Evolutionary conservation across 345 rosid genomes (phyloP), one percentile per base, ranked within the genome.

Genomic region (Pugionium dolabratum): DNA sequence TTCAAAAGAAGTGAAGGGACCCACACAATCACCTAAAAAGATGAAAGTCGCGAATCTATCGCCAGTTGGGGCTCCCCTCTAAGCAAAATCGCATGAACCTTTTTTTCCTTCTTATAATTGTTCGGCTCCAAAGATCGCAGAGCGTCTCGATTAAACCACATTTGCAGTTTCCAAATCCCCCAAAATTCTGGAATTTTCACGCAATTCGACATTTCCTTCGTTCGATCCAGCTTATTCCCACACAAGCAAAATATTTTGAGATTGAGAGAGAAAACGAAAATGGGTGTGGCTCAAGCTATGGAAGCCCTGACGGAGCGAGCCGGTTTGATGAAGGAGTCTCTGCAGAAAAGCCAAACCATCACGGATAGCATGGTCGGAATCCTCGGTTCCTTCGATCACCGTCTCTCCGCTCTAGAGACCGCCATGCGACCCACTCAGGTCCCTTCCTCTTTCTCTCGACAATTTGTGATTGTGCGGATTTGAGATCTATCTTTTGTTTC

Each of bases 311-410:
- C 63, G 5, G 86, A 82, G 59, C 75, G 96, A 76, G 91, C 87
- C 2, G 76, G 73, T 18, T 68, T 81, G 39, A 79, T 86, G 43
- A 81, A 86, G 33, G 95, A 18, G 18, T 18, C 18, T 18, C 18
- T 18, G 18, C 18, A 18, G 18, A 18, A 18, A 18, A 18, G 18
- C 18, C 18, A 18, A 18, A 18, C 18, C 18, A 18, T 18, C 18
- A 18, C 18, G 18, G 18, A 18, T 18, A 84, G 33, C 74, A 90
- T 94, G 97, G 96, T 90, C 70, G 67, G 87, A 67, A 94, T 90
- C 76, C 92, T 94, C 62, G 95, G 97, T 36, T 94, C 99, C 46
- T 94, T 90, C 78, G 97, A 94, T 61, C 85, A 87, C 81, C 97
- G 99, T 27, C 99, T 94, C 80, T 90, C 99, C 29, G 89, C 96